Evolutionary conservation across 805 yeast genomes (phyloP).

Genomic region (Cephaloascus albidus): DNA sequence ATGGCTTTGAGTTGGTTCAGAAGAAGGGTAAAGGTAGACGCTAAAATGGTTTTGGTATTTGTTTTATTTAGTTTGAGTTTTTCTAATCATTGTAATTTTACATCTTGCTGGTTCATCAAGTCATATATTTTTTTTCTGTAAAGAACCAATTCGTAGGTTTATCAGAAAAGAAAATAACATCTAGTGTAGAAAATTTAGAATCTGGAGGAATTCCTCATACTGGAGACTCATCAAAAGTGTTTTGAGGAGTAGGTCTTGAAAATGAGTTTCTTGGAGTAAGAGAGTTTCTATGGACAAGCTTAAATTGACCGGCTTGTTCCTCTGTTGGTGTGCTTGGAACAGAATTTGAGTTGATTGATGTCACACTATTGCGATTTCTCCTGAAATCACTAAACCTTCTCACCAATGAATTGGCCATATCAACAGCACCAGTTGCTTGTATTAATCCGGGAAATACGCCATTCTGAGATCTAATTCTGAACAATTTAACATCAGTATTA

Average conservation of each 20-base stretch:
- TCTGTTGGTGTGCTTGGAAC: slow-evolving; percentile 17
- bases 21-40: slow-evolving; percentile 45
- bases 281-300: background rate
- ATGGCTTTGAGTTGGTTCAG: slow-evolving; percentile 86
- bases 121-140: slow-evolving; percentile 2
- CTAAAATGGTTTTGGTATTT: slow-evolving; percentile 2
- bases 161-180: background rate
- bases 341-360: slow-evolving; percentile 11
- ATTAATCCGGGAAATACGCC: background rate
- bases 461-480: slow-evolving; percentile 23
- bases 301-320: slow-evolving; percentile 8
- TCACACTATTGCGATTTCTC: slow-evolving; percentile 16
- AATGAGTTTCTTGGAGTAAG: slow-evolving; percentile 26
- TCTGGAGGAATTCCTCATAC: slow-evolving; percentile 5
- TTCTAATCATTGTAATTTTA: background rate
- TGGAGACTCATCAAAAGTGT: slow-evolving; percentile 1
- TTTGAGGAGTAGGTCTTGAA: background rate
- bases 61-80: background rate
- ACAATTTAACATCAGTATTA: slow-evolving; percentile 38
- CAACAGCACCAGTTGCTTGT: slow-evolving; percentile 32
- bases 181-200: slow-evolving; percentile 5
- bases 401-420: slow-evolving; percentile 38
- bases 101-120: slow-evolving; percentile 1
- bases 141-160: slow-evolving; percentile 1
- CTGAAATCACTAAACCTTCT: slow-evolving; percentile 38